Evolutionary conservation across 202 grass and related monocot species (phyloP).

Genomic region (Schoenoplectus triqueter): DNA sequence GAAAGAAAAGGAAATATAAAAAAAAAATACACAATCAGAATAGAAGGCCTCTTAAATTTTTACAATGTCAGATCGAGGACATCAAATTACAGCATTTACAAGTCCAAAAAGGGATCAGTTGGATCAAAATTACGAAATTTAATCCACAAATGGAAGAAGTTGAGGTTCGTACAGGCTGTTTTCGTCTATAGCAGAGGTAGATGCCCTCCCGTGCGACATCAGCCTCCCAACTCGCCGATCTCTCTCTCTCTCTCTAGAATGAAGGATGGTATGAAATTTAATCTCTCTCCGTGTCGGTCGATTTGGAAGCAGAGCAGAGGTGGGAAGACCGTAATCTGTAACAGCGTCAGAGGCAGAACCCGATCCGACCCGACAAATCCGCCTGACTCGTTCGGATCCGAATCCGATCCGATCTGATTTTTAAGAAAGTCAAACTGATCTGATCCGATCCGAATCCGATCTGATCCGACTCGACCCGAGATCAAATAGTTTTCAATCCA

Average conservation of each 20-base stretch:
- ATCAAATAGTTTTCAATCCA: no score
- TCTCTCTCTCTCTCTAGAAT: background rate
- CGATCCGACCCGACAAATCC: no score
- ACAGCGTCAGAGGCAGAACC: no score
- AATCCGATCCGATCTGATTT: no score
- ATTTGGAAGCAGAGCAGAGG: no score
- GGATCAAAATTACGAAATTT: background rate
- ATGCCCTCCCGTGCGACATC: conserved; percentile 68
- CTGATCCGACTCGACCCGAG: no score
- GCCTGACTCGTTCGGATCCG: no score
- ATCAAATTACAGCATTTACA: background rate
- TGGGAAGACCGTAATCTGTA: no score
- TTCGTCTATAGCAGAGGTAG: conserved; percentile 61
- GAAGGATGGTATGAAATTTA: no score
- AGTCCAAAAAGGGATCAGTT: background rate
- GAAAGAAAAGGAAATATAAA: background rate
- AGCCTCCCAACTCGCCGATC: conserved; percentile 12
- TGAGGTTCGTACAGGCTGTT: conserved; percentile 63
- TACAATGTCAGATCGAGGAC: conserved; percentile 1
- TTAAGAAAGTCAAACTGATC: no score
- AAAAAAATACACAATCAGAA: conserved; percentile 8
- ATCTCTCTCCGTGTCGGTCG: no score
- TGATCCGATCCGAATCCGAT: no score
- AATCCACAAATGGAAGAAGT: background rate
- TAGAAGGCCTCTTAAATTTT: background rate